Base-by-base conservation (phyloP, 1,284 basidiomycete genomes). In the Agaricales sp. region DNA sequence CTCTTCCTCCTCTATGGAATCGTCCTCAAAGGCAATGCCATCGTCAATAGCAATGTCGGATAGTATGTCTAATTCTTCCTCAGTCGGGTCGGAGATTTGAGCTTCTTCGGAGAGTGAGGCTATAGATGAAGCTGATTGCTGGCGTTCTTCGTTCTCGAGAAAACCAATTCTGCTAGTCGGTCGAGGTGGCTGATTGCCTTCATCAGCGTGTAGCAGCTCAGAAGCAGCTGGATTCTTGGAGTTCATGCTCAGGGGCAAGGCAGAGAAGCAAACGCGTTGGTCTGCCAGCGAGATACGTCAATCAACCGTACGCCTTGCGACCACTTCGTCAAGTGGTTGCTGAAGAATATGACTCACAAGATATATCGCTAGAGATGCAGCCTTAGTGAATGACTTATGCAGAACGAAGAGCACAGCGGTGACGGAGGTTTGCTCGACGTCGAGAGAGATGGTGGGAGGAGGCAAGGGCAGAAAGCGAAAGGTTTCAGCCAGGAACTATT, bases 161-260 rank as follows among this genome's bases (percentile, higher is more conserved):
- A 41, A 41, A 8, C 39, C 39, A 20, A 41, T 41, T 16, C 39
- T n/a, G 39, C 39, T 41, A 18, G 39, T 41, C 16, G 39, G 39
- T 4, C 39, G 39, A 11, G 39, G 39, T 16, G 16, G 14, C 14
- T 6, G 26, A 14, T 30, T 30, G 26, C 14, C 39, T 6, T 41
- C 39, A 4, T 8, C 39, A 20, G 18, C 39, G 39, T 18, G 6
- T 4, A 41, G 19, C 4, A 41, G 39, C 6, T 6, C 39, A 41
- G 18, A 8, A 8, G 18, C 4, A 16, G 6, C 19, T n/a, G 19
- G 6, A 18, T 8, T 8, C 19, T 41, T 16, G 16, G 39, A 41
- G 39, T 8, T 41, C 39, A 41, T 41, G 16, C 6, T 41, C 4
- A 6, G 18, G 16, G 39, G 13, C 18, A 20, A 8, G 8, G 39